A percentile compares a stretch with the other conserved stretches of the same genome.
These are phyloP conservation scores for Aspergillus campestris DNA, from an alignment of 495 filamentous ascomycete genomes.

Conservation along the genomic window DNA sequence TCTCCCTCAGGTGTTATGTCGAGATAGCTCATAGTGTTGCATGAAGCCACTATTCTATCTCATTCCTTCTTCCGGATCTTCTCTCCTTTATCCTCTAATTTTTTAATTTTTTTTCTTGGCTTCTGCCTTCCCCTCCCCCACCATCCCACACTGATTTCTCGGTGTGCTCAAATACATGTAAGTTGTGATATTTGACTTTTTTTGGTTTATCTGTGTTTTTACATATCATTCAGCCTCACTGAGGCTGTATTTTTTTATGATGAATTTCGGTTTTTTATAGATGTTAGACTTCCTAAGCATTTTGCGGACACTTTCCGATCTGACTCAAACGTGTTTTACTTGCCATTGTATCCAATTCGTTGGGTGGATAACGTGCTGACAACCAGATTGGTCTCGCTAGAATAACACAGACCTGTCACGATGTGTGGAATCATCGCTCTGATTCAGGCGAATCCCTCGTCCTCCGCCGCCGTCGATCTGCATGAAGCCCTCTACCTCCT, in stretches of 20 bases:
- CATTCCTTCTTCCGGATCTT: background rate
- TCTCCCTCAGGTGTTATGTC: constrained; percentile 12
- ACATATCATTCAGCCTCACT: too few species aligned
- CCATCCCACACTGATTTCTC: background rate
- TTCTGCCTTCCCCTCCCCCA: background rate
- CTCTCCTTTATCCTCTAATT: background rate
- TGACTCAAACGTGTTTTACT: constrained; percentile 23
- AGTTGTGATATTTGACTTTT: background rate
- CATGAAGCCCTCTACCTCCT: constrained; percentile 88
- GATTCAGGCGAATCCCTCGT: constrained; percentile 60
- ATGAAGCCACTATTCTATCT: too few species aligned
- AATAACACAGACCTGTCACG: constrained; percentile 14
- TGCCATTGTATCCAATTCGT: constrained; percentile 6
- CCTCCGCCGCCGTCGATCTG: constrained; percentile 65
- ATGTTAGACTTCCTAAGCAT: constrained; percentile 44
- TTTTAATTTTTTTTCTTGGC: constrained; percentile 2
- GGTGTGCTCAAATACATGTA: background rate
- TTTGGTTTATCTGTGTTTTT: too few species aligned
- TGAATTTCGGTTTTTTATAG: constrained; percentile 40
- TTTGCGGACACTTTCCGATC: constrained; percentile 38
- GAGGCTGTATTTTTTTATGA: constrained; percentile 22
- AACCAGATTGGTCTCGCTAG: constrained; percentile 3
- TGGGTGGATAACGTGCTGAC: constrained; percentile 9
- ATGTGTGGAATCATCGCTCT: constrained; percentile 89
- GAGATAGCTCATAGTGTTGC: background rate